Conservation (phyloP, 2,329 filamentous ascomycete species). For the Trichophyton simii region DNA sequence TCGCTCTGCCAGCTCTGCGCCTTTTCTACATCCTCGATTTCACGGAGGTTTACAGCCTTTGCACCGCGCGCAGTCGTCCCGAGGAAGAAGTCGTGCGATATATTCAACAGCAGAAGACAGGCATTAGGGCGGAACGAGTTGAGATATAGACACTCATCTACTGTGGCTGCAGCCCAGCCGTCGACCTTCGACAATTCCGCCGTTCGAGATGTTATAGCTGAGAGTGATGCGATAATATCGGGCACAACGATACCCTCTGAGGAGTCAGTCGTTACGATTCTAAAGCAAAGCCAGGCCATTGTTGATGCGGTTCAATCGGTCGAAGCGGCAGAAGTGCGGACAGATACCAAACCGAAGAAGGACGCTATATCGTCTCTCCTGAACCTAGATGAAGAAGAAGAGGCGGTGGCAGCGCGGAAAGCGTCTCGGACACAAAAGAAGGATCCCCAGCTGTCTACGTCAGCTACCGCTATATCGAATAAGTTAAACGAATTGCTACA, state of each 20-base stretch:
- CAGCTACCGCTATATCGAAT: slow-evolving; percentile 37
- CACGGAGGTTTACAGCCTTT: background rate
- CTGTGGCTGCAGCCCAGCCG: background rate
- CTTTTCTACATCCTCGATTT: slow-evolving; percentile 19
- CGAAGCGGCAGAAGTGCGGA: background rate
- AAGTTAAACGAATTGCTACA: slow-evolving; percentile 57
- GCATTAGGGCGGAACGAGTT: background rate
- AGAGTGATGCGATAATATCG: slow-evolving; percentile 19
- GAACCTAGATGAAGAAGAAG: slow-evolving; percentile 21
- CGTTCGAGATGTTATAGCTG: slow-evolving; percentile 22
- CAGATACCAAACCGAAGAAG: slow-evolving; percentile 14
- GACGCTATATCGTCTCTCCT: slow-evolving; percentile 31
- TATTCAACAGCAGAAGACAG: background rate
- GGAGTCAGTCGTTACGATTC: slow-evolving; percentile 22
- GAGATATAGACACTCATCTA: slow-evolving; percentile 3
- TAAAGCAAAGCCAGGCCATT: slow-evolving; percentile 26
- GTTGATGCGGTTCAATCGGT: slow-evolving; percentile 20
- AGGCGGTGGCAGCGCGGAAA: slow-evolving; percentile 11
- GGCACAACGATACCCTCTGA: slow-evolving; percentile 25
- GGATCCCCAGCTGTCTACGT: slow-evolving; percentile 21
- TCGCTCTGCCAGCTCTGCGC: slow-evolving; percentile 30
- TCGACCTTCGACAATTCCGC: slow-evolving; percentile 13
- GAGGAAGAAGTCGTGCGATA: background rate
- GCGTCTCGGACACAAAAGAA: slow-evolving; percentile 16
- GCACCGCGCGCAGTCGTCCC: background rate